Percentiles rank a stretch among this genome's conserved stretches.
These are phyloP conservation scores for Fusarium annulatum DNA, from an alignment of 2,329 filamentous ascomycete genomes.

Conservation along the genomic window DNA sequence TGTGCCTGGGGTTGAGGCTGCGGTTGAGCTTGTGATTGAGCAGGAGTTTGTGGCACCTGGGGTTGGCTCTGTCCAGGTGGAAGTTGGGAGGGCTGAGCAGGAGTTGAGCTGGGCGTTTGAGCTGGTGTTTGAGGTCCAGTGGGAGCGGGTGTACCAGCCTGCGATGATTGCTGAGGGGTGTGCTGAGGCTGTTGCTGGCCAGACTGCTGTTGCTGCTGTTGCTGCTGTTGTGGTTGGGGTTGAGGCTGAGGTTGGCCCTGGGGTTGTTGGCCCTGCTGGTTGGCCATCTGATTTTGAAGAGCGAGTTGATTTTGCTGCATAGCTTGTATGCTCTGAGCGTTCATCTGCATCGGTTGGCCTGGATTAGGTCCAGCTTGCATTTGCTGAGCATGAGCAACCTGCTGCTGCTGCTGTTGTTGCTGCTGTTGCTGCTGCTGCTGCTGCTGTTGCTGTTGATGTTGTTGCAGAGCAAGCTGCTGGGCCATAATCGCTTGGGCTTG, in stretches of 20 bases:
- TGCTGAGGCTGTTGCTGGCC: slow-evolving; percentile 58
- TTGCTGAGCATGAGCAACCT: slow-evolving; percentile 52
- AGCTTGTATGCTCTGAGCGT: slow-evolving; percentile 57
- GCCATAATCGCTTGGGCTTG: slow-evolving; percentile 55
- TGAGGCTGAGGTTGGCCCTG: slow-evolving; percentile 44
- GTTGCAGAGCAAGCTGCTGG: slow-evolving; percentile 53
- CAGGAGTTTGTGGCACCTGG: slow-evolving; percentile 50
- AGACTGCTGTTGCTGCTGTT: slow-evolving; percentile 47
- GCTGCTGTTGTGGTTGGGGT: slow-evolving; percentile 41
- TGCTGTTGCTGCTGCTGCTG: slow-evolving; percentile 50
- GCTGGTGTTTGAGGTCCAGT: slow-evolving; percentile 61
- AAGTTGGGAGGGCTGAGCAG: slow-evolving; percentile 49
- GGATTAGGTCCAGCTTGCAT: slow-evolving; percentile 56
- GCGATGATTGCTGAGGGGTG: slow-evolving; percentile 57
- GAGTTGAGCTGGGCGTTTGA: slow-evolving; percentile 57
- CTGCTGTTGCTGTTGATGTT: slow-evolving; percentile 48
- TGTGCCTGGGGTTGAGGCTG: slow-evolving; percentile 50
- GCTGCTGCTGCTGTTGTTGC: slow-evolving; percentile 50
- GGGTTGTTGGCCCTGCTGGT: slow-evolving; percentile 46
- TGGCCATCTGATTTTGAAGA: slow-evolving; percentile 47
- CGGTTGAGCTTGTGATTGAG: slow-evolving; percentile 52
- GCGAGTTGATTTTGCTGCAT: slow-evolving; percentile 58
- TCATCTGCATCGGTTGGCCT: slow-evolving; percentile 62
- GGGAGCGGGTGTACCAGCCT: slow-evolving; percentile 55
- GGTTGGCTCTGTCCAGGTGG: slow-evolving; percentile 51